Percentiles rank a stretch among this genome's conserved stretches.
Conservation (phyloP, 371 early-diverging fungal species). For the Zopfochytrium polystomum region DNA sequence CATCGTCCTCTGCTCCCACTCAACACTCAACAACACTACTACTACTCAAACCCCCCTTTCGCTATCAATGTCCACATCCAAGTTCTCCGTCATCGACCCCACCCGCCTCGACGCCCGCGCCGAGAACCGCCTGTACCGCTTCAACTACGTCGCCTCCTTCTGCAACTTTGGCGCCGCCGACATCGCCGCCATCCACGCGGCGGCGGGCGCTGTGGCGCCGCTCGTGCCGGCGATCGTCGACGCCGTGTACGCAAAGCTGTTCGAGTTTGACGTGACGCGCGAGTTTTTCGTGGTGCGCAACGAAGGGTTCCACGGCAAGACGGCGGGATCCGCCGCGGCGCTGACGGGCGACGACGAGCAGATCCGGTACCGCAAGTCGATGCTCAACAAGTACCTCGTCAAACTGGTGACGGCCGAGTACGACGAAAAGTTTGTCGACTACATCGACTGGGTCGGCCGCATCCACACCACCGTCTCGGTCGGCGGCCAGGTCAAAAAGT, state of each 20-base stretch:
- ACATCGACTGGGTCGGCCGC: too few relatives aligned
- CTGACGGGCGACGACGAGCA: constrained; percentile 66
- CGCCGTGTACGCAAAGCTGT: constrained; percentile 31
- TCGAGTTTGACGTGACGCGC: constrained; percentile 43
- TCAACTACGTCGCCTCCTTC: constrained; percentile 66
- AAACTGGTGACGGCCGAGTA: constrained; percentile 70
- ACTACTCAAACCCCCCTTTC: too few relatives aligned
- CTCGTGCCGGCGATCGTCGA: constrained; percentile 75
- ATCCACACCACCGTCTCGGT: constrained; percentile 48
- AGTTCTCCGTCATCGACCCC: constrained; percentile 47
- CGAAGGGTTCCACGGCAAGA: constrained; percentile 60
- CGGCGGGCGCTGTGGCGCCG: constrained; percentile 63
- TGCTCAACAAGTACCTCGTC: constrained; percentile 68
- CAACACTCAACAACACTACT: too few relatives aligned
- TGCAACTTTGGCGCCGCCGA: constrained; percentile 65
- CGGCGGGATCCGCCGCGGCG: constrained; percentile 55
- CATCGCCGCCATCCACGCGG: constrained; percentile 59
- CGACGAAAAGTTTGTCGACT: constrained; percentile 69
- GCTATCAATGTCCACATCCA: not conserved
- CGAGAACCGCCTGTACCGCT: constrained; percentile 66
- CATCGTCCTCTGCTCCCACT: too few relatives aligned
- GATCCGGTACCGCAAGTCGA: constrained; percentile 79
- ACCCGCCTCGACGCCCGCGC: constrained; percentile 62
- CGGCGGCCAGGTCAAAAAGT: constrained; percentile 64
- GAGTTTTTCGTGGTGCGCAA: constrained; percentile 57